phyloP scores from a whole-genome alignment of 2,329 filamentous ascomycete genomes.

The Penicillium sp. region DNA sequence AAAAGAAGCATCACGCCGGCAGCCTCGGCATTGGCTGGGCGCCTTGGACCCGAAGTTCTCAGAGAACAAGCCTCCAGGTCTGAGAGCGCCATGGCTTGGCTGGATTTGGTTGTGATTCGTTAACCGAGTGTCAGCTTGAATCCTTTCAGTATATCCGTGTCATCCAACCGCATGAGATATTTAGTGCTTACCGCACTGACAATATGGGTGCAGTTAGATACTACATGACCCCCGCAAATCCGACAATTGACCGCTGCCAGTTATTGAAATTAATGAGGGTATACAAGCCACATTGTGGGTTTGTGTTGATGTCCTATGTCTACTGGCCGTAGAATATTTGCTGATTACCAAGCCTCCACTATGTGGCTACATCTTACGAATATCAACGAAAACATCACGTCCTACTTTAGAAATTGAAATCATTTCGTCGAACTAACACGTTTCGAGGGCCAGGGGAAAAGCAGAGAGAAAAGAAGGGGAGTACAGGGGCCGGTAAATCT shows the following conservation, averaged over 20 bases:
- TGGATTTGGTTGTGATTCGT: neutral
- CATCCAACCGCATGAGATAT: neutral
- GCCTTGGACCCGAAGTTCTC: constrained; percentile 1
- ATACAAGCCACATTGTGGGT: neutral
- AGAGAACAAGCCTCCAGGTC: constrained; percentile 13
- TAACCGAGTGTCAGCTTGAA: neutral
- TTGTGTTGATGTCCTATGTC: neutral
- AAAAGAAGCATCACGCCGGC: constrained; percentile 14
- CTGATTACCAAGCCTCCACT: neutral
- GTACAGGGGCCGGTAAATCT: neutral
- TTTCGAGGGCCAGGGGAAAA: no score
- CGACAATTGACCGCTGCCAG: constrained; percentile 11
- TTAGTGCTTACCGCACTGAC: constrained; percentile 17
- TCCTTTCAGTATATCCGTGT: neutral
- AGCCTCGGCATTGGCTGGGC: constrained; percentile 7
- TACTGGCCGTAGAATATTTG: neutral
- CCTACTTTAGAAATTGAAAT: no score
- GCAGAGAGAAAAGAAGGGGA: neutral
- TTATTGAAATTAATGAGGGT: neutral
- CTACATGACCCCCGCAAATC: neutral
- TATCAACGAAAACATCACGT: no score
- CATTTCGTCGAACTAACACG: no score
- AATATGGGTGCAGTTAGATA: neutral
- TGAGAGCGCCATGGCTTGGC: constrained; percentile 5
- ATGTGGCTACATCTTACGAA: no score